Evolutionary conservation across 306 rosid genomes (phyloP), one percentile per base, ranked within the genome.

Genomic region (Vigna unguiculata): DNA sequence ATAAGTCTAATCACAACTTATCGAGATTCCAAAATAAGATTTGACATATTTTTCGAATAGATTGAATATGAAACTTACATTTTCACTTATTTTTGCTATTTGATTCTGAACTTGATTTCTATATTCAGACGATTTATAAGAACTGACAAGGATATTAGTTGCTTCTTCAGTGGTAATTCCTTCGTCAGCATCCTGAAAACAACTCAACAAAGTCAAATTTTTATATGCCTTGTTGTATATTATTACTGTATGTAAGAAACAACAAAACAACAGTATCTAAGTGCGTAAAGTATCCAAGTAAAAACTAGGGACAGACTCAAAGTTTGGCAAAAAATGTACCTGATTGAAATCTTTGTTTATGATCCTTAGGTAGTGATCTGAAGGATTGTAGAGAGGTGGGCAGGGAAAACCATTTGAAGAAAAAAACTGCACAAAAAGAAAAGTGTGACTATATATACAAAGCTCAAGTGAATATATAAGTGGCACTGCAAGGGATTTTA

Each of bases 321-420:
- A 19, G 46, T 11, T 30, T 40, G 45, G 16, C 25, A 8, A 48
- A 20, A 51, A 1, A 68, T 80, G n/a, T 76, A 87, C 93, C 49
- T 30, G 63, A 6, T 81, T 81, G 13, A 87, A 89, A 71, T 89
- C 89, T 69, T 89, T 89, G 84, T 87, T 89, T 21, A 87, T 83
- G 10, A 81, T 89, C 67, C 78, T 83, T 2, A 89, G 77, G 63
- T 19, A 52, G 3, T 52, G 59, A 19, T 52, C 91, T 6, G 89
- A 77, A 8, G 91, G 91, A 30, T 89, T 89, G 24, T 80, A 59
- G 64, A 72, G 78, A 6, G 79, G 32, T 34, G 89, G 86, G 12
- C 91, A 86, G 1, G 88, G 88, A 57, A 89, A 89, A 62, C 91
- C 88, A 74, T 76, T 85, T 24, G 83, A 81, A 36, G 85, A 80